Evolutionary conservation across 177 flowering plant genomes (phyloP), one percentile per base, ranked within the genome.

Genomic region (Vitis hybrid): DNA sequence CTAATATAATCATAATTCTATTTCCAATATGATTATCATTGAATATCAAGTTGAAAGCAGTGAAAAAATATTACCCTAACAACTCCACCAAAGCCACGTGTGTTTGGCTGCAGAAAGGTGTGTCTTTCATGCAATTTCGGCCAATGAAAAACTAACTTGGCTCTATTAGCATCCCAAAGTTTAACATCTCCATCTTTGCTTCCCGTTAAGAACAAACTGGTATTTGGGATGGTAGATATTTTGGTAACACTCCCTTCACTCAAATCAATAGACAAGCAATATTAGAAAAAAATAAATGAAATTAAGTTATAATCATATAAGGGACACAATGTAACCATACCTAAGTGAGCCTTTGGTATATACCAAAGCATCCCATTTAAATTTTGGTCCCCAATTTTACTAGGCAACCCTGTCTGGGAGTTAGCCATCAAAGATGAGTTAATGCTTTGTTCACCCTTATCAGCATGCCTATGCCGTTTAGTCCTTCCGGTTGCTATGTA

Each of bases 151-250:
- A 96, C 83, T 50, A 90, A 72, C 75, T 74, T 82, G 6, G 93
- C 80, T 65, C 74, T 79, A 80, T 86, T 85, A 11, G 93, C 99
- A 85, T 96, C 99, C 97, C 99, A 96, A 70, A 96, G 97, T 78
- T 93, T 96, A 26, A 96, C 94, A 77, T 96, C 98, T 58, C 98
- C 97, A 84, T 96, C 99, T 84, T 92, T 90, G 75, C 99, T 89
- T 75, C 98, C 99, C 1, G 98, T 90, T 68, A 96, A 77, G 88
- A 96, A 96, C 77, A 96, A 83, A 75, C 97, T 90, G 64, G 98
- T 88, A 76, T 92, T 83, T 64, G 98, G 98, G 59, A 96, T 86
- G 63, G 91, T 85, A 61, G 90, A 73, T 76, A 96, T 83, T 81
- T 82, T 93, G 68, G 91, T 85, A 61, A 96, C 80, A 73, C 90